Percentiles rank a stretch among this genome's conserved stretches.
Evolutionary conservation across 164 flowering plant genomes (phyloP).

Genomic region (Taxillus chinensis): DNA sequence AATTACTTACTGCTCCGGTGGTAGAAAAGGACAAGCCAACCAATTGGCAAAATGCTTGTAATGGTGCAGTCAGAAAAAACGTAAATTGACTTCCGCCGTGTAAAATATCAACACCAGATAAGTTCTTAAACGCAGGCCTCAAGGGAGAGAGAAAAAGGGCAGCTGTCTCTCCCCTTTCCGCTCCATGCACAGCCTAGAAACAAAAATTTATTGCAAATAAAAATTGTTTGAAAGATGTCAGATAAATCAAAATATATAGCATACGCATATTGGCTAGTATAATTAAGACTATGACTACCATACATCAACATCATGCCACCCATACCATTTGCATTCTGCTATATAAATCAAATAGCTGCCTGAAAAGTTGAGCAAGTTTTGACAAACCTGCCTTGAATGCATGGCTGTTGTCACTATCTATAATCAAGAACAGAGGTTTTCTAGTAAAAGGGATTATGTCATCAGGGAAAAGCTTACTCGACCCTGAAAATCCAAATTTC

Average conservation of each 20-base stretch:
- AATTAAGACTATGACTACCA: background rate
- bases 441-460: conserved; percentile 94
- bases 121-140: conserved; percentile 37
- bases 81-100: conserved; percentile 83
- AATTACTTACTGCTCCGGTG: conserved; percentile 41
- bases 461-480: conserved; percentile 65
- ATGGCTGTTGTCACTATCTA: conserved; percentile 94
- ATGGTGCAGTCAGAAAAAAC: conserved; percentile 80
- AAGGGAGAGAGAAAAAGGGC: conserved; percentile 80
- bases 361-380: conserved; percentile 32
- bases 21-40: conserved; percentile 46
- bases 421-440: conserved; percentile 76
- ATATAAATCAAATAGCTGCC: background rate
- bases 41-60: conserved; percentile 79
- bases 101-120: conserved; percentile 25
- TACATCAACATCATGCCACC: no score
- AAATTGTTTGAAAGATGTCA: no score
- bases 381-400: conserved; percentile 99
- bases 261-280: background rate
- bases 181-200: conserved; percentile 78
- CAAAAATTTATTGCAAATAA: background rate
- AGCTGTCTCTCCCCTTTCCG: conserved; percentile 85
- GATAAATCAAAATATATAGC: background rate
- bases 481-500: conserved; percentile 38
- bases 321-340: no score